A percentile compares a stretch with the other conserved stretches of the same genome.
Evolutionary conservation across 1,139 yeast species (phyloP).

Genomic region (Candida neerlandica): DNA sequence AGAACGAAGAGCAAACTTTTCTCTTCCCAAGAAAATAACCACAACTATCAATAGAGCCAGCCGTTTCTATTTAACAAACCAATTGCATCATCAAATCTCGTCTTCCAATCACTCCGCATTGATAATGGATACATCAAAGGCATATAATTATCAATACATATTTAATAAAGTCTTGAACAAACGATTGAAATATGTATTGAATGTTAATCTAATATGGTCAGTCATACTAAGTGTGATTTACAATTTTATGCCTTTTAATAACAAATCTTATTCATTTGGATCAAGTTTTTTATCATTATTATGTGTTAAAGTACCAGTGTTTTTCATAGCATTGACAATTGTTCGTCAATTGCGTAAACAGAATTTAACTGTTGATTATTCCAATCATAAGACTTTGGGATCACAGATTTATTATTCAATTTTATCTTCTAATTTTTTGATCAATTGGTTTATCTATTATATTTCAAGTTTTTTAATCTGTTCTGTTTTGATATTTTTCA

Average conservation of each 20-base stretch:
- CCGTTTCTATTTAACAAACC: background rate
- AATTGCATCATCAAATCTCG: background rate
- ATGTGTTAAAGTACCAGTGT: conserved; percentile 33
- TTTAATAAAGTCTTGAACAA: conserved; percentile 36
- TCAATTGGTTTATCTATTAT: conserved; percentile 37
- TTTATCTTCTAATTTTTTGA: conserved; percentile 41
- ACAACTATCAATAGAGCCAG: background rate
- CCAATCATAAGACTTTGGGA: conserved; percentile 52
- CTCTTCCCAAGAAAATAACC: background rate
- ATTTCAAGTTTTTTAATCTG: conserved; percentile 38
- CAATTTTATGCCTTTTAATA: conserved; percentile 28
- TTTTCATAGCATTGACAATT: conserved; percentile 32
- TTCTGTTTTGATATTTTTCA: conserved; percentile 29
- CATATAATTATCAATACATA: conserved; percentile 27
- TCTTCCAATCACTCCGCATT: conserved; percentile 7
- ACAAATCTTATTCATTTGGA: conserved; percentile 23
- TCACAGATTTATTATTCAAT: conserved; percentile 51
- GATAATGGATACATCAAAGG: conserved; percentile 5
- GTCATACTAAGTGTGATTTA: conserved; percentile 27
- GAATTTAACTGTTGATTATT: conserved; percentile 53
- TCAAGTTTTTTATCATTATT: conserved; percentile 30
- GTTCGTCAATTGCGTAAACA: conserved; percentile 53
- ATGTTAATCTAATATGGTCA: conserved; percentile 32
- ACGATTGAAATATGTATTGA: conserved; percentile 39
- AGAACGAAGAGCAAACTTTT: conserved; percentile 1